Evolutionary conservation across 2,329 filamentous ascomycete genomes (phyloP), one percentile per base, ranked within the genome.

Genomic region (Cladosporium phlei): DNA sequence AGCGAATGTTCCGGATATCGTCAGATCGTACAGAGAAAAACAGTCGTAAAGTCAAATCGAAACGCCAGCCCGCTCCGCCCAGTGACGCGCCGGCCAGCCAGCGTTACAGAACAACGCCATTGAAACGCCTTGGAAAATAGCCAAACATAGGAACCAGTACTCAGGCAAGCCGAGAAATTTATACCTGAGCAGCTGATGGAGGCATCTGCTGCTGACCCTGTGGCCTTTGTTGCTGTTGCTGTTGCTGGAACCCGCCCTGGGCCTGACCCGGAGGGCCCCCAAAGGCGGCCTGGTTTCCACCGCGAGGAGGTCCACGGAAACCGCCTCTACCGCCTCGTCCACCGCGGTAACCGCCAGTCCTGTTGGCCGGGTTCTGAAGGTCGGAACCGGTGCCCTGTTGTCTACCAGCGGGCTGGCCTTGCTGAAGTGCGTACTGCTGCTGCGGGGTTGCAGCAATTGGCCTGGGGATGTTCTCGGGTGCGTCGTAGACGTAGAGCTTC

Each of bases 401-500:
- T 20, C 58, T 48, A 29, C 57, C 56, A 39, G 55, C 51, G 33
- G 52, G 56, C 35, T 53, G 53, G 38, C 55, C 55, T 49, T 53
- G 52, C 37, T 56, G 49, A 59, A 56, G 52, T 12, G 46, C 38
- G 27, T 53, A 50, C 21, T 39, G 46, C 43, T 59, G 66, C 34
- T 59, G 58, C 9, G 69, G 67, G 19, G 75, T 67, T 63, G 75
- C 80, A 46, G 79, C 76, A 52, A 84, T 79, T 3, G 93, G 93
- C 25, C 90, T 83, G 40, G 94, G 93, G 59, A 98, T 97, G 48
- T 78, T 91, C 62, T 98, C 91, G 1, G 93, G 93, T 53, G 90
- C 87, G 53, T 98, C 94, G 67, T 98, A 98, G 42, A 98, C 93
- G 66, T 98, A 98, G 28, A 98, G 82, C 54, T 86, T 94, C 79